These are phyloP conservation scores for Alternaria sp. DNA, from an alignment of 2,329 filamentous ascomycete species.

Conservation along the genomic window DNA sequence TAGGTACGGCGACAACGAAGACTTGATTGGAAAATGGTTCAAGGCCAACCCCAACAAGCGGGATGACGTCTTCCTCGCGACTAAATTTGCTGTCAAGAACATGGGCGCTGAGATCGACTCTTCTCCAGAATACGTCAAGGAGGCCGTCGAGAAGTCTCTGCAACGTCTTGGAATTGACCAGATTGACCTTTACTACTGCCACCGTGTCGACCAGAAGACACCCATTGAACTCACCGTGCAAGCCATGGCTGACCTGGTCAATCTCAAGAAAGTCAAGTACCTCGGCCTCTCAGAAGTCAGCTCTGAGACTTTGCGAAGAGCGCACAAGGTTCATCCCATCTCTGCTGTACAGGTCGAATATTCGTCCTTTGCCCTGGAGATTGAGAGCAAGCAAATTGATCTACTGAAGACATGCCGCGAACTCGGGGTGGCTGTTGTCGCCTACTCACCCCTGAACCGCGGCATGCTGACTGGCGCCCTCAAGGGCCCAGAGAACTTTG, in stretches of 20 bases:
- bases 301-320: constrained; percentile 59
- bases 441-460: constrained; percentile 51
- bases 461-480: constrained; percentile 44
- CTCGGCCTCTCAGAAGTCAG: constrained; percentile 60
- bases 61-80: constrained; percentile 59
- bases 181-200: constrained; percentile 59
- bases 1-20: constrained; percentile 47
- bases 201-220: constrained; percentile 55
- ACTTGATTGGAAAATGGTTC: constrained; percentile 49
- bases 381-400: constrained; percentile 53
- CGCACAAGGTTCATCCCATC: constrained; percentile 58
- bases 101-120: constrained; percentile 51
- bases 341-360: constrained; percentile 63
- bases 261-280: constrained; percentile 61
- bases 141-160: constrained; percentile 54
- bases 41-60: constrained; percentile 49
- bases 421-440: constrained; percentile 54
- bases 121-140: constrained; percentile 53
- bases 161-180: constrained; percentile 51
- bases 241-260: constrained; percentile 64
- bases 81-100: constrained; percentile 54
- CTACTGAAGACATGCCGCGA: constrained; percentile 55
- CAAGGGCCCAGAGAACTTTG: constrained; percentile 57
- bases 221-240: constrained; percentile 60
- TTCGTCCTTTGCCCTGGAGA: constrained; percentile 58